Evolutionary conservation across 2,329 filamentous ascomycete species (phyloP).

Genomic region (Fusarium sp.): DNA sequence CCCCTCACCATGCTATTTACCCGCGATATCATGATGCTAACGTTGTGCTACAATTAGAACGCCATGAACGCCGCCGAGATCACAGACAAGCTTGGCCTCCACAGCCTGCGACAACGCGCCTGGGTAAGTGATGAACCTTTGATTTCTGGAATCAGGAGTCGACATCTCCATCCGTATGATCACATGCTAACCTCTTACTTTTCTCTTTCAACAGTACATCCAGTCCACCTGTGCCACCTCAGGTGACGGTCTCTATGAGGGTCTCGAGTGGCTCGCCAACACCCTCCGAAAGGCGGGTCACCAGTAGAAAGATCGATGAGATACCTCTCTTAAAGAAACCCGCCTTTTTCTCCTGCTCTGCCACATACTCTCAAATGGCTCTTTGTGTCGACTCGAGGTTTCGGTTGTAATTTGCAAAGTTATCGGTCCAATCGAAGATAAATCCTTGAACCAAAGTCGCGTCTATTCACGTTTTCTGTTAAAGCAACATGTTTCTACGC

Average conservation of each 20-base stretch:
- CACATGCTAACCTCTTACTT: constrained; percentile 41
- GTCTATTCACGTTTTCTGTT: constrained; percentile 47
- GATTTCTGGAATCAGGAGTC: neutral
- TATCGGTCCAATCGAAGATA: constrained; percentile 67
- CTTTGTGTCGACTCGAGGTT: constrained; percentile 59
- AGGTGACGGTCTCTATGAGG: constrained; percentile 99
- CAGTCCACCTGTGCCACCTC: constrained; percentile 99
- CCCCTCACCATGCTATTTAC: constrained; percentile 6
- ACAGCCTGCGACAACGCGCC: constrained; percentile 97
- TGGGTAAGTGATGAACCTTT: constrained; percentile 79
- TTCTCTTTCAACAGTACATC: constrained; percentile 78
- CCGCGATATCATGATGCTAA: constrained; percentile 33
- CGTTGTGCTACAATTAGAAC: constrained; percentile 69
- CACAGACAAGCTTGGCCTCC: constrained; percentile 99
- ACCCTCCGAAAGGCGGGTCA: constrained; percentile 81
- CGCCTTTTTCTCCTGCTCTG: constrained; percentile 53
- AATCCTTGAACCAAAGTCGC: constrained; percentile 54
- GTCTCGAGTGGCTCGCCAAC: constrained; percentile 92
- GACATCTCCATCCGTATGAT: neutral
- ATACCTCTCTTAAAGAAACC: constrained; percentile 49
- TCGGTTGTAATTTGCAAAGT: constrained; percentile 70
- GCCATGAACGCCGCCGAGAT: constrained; percentile 99
- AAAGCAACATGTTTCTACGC: constrained; percentile 41
- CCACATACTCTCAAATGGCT: constrained; percentile 57
- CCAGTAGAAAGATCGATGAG: constrained; percentile 63